These are phyloP conservation scores for Erythrobasidium hasegawianum DNA, from an alignment of 1,284 basidiomycete genomes.

Conservation along the genomic window DNA sequence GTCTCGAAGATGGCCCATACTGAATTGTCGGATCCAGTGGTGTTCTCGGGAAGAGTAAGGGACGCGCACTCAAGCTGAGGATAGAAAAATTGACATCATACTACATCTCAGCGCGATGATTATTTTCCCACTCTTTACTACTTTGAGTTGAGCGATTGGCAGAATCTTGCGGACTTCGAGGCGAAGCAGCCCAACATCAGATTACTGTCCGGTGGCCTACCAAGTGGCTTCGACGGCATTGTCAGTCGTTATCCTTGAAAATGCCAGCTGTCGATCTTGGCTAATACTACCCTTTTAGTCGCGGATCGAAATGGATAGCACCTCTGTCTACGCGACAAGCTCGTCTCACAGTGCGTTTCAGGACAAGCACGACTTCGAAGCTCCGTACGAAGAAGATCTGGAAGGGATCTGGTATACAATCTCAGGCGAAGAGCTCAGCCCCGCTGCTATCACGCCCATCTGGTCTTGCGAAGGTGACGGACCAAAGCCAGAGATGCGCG, in stretches of 20 bases:
- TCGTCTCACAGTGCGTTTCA: neutral
- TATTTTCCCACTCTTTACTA: slow-evolving; percentile 17
- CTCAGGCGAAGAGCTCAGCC: neutral
- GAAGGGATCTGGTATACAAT: slow-evolving; percentile 10
- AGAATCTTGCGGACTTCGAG: neutral
- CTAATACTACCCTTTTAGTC: neutral
- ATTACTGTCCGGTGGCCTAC: slow-evolving; percentile 23
- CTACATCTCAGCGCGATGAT: neutral
- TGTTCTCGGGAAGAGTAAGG: slow-evolving; percentile 18
- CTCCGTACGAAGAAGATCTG: slow-evolving; percentile 7
- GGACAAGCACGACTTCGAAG: slow-evolving; percentile 11
- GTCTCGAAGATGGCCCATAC: neutral
- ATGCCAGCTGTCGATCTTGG: too few relatives aligned
- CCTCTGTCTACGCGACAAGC: slow-evolving; percentile 13
- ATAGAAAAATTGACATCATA: neutral
- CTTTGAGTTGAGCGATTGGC: slow-evolving; percentile 27
- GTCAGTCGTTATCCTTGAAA: too few relatives aligned
- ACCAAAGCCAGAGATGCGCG: slow-evolving; percentile 12
- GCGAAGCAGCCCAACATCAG: neutral
- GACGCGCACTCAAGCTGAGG: too few relatives aligned
- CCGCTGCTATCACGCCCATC: slow-evolving; percentile 8
- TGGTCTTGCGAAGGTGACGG: slow-evolving; percentile 10
- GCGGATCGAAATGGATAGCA: slow-evolving; percentile 32
- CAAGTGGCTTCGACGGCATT: slow-evolving; percentile 26
- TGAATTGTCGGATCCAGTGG: slow-evolving; percentile 1